Evolutionary conservation across 805 yeast genomes (phyloP).

Genomic region (Candida insectalens): DNA sequence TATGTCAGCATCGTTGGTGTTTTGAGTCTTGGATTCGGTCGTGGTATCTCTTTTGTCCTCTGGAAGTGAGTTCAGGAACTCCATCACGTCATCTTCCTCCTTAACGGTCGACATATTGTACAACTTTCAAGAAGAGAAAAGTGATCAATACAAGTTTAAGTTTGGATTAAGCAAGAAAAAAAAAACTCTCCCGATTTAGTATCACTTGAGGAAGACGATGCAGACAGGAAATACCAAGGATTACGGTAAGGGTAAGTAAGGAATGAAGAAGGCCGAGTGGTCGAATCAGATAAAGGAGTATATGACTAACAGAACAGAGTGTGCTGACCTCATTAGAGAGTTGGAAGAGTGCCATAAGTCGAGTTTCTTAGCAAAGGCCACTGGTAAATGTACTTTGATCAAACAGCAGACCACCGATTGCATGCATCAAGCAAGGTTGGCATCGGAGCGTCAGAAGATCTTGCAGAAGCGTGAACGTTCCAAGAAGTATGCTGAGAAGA

Average conservation of each 20-base stretch:
- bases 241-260: too few relatives aligned
- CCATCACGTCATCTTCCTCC: constrained; percentile 68
- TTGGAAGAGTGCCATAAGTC: constrained; percentile 80
- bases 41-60: constrained; percentile 7
- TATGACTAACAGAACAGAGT: too few relatives aligned
- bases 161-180: not conserved
- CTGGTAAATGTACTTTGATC: constrained; percentile 79
- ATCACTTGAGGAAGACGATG: not conserved
- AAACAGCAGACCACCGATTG: constrained; percentile 75
- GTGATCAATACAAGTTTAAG: constrained; percentile 48
- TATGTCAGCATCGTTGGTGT: constrained; percentile 47
- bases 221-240: too few relatives aligned
- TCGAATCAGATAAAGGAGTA: too few relatives aligned
- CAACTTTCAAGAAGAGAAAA: constrained; percentile 5
- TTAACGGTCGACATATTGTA: constrained; percentile 24
- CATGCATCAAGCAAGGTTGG: constrained; percentile 65
- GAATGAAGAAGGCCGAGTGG: too few relatives aligned
- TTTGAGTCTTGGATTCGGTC: constrained; percentile 26
- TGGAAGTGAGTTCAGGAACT: constrained; percentile 72
- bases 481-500: constrained; percentile 41
- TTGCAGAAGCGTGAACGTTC: constrained; percentile 46
- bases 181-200: not conserved
- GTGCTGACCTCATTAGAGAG: constrained; percentile 78
- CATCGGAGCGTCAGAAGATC: constrained; percentile 48
- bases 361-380: constrained; percentile 55